A percentile compares a stretch with the other conserved stretches of the same genome.
These are phyloP conservation scores for Daedaleopsis sinensis DNA, from an alignment of 768 basidiomycete species.

Conservation along the genomic window DNA sequence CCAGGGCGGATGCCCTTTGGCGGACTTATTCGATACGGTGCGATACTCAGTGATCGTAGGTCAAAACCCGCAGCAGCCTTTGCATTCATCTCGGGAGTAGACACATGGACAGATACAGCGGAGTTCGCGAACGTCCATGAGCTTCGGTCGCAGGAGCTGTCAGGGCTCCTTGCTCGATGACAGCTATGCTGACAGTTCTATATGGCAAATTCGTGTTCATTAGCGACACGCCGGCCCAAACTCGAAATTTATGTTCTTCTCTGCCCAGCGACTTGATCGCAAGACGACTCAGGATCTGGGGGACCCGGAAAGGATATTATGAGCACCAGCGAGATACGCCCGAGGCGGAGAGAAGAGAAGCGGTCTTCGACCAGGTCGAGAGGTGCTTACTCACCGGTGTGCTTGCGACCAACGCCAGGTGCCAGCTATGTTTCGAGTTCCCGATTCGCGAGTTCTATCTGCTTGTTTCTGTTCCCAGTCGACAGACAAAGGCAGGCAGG, in stretches of 20 bases:
- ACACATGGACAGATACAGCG: no score
- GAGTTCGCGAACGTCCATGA: neutral
- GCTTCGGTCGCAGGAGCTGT: neutral
- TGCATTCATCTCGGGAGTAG: no score
- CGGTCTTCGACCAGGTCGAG: neutral
- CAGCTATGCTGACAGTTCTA: neutral
- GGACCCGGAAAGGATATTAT: neutral
- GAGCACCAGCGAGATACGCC: neutral
- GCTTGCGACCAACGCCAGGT: neutral
- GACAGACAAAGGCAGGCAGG: neutral
- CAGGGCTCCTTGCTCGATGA: neutral
- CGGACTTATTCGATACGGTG: neutral
- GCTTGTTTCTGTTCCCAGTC: neutral
- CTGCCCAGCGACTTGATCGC: neutral
- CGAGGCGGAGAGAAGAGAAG: neutral
- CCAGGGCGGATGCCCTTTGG: neutral
- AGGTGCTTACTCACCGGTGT: no score
- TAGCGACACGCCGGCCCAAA: neutral
- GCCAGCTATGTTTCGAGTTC: neutral
- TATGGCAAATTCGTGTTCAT: neutral
- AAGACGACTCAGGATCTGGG: neutral
- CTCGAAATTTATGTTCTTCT: neutral
- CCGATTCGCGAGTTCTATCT: neutral
- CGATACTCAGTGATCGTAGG: neutral
- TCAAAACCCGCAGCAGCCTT: no score